Base-by-base conservation (phyloP, 495 filamentous ascomycete genomes). In the Chlorociboria aeruginascens region DNA sequence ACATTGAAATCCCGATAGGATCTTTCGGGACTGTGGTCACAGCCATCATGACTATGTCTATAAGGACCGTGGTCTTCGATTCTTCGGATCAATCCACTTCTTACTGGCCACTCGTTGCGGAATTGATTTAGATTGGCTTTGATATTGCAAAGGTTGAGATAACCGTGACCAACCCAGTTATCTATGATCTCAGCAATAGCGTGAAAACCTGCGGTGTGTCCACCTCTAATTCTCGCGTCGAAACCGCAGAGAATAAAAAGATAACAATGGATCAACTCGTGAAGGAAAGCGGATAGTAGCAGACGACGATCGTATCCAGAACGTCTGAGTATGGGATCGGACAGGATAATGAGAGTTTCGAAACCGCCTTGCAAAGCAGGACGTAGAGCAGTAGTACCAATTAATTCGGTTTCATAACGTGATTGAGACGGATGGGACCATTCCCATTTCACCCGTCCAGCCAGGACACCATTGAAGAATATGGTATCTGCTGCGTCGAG, bases 191-290 rank as follows among this genome's bases (percentile, higher is more conserved):
- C 55, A 12, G 70, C 73, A 48, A 78, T 78, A 28, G 50, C 57
- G 12, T 63, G 55, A 46, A 77, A 78, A 9, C 69, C 74, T 13
- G 58, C 48, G 6, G 74, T 76, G 51, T 78, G 75, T 6, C 74
- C 73, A 29, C 72, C 73, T 30, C 68, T 61, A 16, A 63, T 52
- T 14, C 64, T 52, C 0, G 73, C 72, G 6, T 61, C 52, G 45
- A 77, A 74, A 29, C 75, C 75, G 52, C 69, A 71, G 46, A 58
- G 61, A 39, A 78, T 69, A 49, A 78, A 77, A 32, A 78, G 57
- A 50, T 75, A 78, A 54, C 71, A 69, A 55, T 78, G 75, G 35
- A 77, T 68, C 17, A 76, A 62, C 58, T 78, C 75, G 54, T 78
- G 75, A 45, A 78, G 55, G 46, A 78, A 76, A 2, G 75, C 71